Evolutionary conservation across 2,329 filamentous ascomycete species (phyloP).

Genomic region (Diaporthe destruens): DNA sequence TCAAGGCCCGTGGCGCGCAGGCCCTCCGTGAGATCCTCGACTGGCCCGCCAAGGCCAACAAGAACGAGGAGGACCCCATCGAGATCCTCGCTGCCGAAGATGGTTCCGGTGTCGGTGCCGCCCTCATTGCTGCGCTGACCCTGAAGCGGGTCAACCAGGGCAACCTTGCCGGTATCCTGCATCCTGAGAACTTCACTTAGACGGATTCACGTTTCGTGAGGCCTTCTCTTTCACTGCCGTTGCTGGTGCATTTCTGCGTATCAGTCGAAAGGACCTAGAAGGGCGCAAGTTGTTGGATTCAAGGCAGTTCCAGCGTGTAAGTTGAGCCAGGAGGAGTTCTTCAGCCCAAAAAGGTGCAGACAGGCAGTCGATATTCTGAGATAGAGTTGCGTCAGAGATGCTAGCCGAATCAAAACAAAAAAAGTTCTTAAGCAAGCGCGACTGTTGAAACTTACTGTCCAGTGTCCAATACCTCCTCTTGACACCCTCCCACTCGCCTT

Average conservation of each 20-base stretch:
- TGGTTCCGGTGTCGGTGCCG: slow-evolving; percentile 95
- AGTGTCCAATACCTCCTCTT: slow-evolving; percentile 91
- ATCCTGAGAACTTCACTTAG: slow-evolving; percentile 72
- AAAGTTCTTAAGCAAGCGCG: slow-evolving; percentile 6
- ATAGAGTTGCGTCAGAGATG: slow-evolving; percentile 46
- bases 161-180: slow-evolving; percentile 73
- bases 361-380: slow-evolving; percentile 77
- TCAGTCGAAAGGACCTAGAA: neutral
- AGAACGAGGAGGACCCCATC: slow-evolving; percentile 85
- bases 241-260: slow-evolving; percentile 9
- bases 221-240: neutral
- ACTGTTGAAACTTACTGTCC: slow-evolving; percentile 65
- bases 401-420: slow-evolving; percentile 40
- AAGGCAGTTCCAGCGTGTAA: neutral
- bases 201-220: neutral
- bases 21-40: slow-evolving; percentile 96
- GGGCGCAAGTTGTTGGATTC: neutral
- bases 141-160: slow-evolving; percentile 73
- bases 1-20: slow-evolving; percentile 90
- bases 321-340: slow-evolving; percentile 9
- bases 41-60: slow-evolving; percentile 80
- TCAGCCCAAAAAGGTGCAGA: slow-evolving; percentile 79
- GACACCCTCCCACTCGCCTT: slow-evolving; percentile 89
- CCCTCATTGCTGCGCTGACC: slow-evolving; percentile 85
- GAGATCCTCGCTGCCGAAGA: slow-evolving; percentile 93